phyloP scores from a whole-genome alignment of 78 protist species.

The Dictyostelium brefeldianum region DNA sequence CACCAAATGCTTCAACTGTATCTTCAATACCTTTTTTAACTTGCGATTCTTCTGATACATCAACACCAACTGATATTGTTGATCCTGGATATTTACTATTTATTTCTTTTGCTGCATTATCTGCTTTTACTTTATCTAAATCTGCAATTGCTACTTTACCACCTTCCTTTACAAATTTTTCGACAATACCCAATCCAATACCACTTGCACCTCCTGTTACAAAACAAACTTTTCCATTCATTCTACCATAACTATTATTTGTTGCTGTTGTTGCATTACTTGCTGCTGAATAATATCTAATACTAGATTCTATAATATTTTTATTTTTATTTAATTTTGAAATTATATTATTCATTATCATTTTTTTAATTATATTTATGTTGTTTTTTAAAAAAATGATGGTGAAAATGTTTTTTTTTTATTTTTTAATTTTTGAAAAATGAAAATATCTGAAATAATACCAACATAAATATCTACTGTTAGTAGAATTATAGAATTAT shows the following conservation, averaged over 20 bases:
- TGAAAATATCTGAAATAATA: no score
- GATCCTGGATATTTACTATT: constrained; percentile 31
- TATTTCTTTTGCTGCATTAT: constrained; percentile 7
- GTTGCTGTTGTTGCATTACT: background rate
- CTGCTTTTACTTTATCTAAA: constrained; percentile 22
- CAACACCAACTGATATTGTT: constrained; percentile 7
- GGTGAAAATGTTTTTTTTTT: no score
- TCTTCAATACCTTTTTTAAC: constrained; percentile 24
- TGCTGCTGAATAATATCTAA: constrained; percentile 7
- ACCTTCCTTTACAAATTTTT: constrained; percentile 59
- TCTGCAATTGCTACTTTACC: constrained; percentile 73
- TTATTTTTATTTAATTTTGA: background rate
- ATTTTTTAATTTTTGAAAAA: no score
- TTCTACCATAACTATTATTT: background rate
- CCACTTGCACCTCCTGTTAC: constrained; percentile 81
- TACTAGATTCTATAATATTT: background rate
- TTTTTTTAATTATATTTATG: background rate
- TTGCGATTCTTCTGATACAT: constrained; percentile 45
- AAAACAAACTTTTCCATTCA: constrained; percentile 76
- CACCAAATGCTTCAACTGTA: constrained; percentile 43
- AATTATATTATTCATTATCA: constrained; percentile 1
- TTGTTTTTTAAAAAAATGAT: background rate
- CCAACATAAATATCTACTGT: no score
- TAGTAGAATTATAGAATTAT: no score
- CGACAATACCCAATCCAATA: constrained; percentile 79